Evolutionary conservation across 1,284 basidiomycete species (phyloP), one percentile per base, ranked within the genome.

Genomic region (Phaffia rhodozyma): DNA sequence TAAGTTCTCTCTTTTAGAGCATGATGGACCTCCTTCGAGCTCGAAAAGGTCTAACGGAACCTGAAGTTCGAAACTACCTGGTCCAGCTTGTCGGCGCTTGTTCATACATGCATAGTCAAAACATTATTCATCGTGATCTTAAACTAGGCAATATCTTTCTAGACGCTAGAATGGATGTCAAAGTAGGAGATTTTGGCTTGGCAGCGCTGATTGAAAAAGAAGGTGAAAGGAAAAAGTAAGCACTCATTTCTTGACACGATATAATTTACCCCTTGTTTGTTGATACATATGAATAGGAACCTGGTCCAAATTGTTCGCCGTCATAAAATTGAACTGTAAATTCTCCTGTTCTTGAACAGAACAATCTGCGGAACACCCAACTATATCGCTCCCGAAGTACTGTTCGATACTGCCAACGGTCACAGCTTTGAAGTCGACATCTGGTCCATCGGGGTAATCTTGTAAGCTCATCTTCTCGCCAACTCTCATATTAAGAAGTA

Each of bases 281-380:
- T 55, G 27, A 38, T 43, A 43, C 4, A 18, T 3, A 34, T 21
- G 6, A 47, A 5, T 3, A 29, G 4, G 6, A 27, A 7, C 38
- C 32, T 21, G 9, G 38, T 23, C 11, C 47, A 49, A 34, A 7
- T n/a, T 52, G 32, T 29, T n/a, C 48, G 16, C 34, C 21, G n/a
- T 51, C 5, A 2, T 48, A 1, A 48, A 58, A 23, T n/a, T 7
- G 21, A 29, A 13, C 9, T 18, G 6, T 13, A 6, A 50, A 11
- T 48, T 20, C 20, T 49, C 16, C 60, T 48, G 57, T 54, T 27
- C n/a, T 29, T 30, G 29, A 1, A 29, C 66, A 82, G 80, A 71
- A 98, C 94, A 0, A 94, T 97, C 58, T 97, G 94, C 71, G 96
- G 94, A 6, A 98, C 94, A 1, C 96, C 94, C 1, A 97, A 98